These are phyloP conservation scores for Puccinia coronata DNA, from an alignment of 1,284 basidiomycete species.

Conservation along the genomic window DNA sequence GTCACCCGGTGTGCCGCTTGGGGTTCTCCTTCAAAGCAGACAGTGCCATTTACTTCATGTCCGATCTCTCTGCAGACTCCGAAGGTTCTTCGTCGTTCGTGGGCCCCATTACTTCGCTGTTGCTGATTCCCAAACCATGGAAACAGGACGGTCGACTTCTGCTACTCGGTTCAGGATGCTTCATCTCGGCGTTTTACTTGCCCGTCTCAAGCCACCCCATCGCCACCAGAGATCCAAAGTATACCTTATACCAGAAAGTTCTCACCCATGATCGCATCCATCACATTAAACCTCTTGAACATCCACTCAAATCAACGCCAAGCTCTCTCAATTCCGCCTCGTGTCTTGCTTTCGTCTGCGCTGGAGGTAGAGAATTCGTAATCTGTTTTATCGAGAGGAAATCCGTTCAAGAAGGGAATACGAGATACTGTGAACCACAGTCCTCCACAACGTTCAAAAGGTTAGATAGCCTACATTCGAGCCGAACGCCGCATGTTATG, in stretches of 20 bases:
- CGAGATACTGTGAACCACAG: too few species aligned
- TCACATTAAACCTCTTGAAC: slow-evolving; percentile 1
- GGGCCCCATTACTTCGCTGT: slow-evolving; percentile 11
- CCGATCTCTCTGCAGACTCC: too few species aligned
- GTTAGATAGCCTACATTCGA: background rate
- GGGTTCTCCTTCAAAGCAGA: too few species aligned
- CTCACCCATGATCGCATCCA: slow-evolving; percentile 15
- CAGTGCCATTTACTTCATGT: too few species aligned
- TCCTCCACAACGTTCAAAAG: slow-evolving; percentile 1
- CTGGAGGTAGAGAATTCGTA: slow-evolving; percentile 5
- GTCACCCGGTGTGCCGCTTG: too few species aligned
- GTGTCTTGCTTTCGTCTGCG: background rate
- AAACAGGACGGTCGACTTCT: background rate
- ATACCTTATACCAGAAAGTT: background rate
- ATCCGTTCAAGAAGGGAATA: background rate
- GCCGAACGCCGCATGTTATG: background rate
- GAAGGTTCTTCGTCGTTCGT: background rate
- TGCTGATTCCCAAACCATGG: background rate
- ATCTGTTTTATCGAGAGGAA: slow-evolving; percentile 1
- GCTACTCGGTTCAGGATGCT: slow-evolving; percentile 16
- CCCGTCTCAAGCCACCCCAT: background rate
- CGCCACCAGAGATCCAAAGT: background rate
- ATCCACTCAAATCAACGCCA: background rate
- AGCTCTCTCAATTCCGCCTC: background rate
- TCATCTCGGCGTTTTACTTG: background rate